phyloP scores from a whole-genome alignment of 768 basidiomycete species.

The Punctularia strigosozonata region DNA sequence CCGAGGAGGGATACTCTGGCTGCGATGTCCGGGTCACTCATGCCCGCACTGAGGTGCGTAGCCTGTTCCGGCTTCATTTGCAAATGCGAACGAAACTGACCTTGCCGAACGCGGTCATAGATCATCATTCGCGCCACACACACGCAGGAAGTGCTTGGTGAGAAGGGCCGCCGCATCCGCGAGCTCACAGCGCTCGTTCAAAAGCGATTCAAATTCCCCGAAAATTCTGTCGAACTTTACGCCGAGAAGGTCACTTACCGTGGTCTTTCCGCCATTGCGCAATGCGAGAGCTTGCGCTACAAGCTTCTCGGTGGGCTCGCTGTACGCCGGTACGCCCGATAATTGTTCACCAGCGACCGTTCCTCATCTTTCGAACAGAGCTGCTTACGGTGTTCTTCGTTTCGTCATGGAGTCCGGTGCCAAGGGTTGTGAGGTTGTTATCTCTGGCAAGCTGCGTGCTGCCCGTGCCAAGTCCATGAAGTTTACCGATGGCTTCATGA shows the following conservation, averaged over 20 bases:
- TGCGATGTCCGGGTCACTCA: conserved; percentile 99
- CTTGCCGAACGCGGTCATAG: conserved; percentile 25
- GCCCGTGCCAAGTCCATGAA: conserved; percentile 99
- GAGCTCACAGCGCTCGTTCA: conserved; percentile 97
- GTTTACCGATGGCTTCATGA: conserved; percentile 99
- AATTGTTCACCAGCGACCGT: no score
- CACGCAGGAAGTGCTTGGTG: conserved; percentile 97
- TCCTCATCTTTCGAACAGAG: conserved; percentile 30
- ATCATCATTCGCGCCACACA: conserved; percentile 99
- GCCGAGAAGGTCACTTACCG: conserved; percentile 99
- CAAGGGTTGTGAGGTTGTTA: conserved; percentile 99
- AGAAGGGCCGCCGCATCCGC: conserved; percentile 98
- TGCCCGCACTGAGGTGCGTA: conserved; percentile 84
- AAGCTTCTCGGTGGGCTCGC: conserved; percentile 99
- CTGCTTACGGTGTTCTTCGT: conserved; percentile 99
- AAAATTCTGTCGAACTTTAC: conserved; percentile 96
- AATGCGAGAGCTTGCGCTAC: conserved; percentile 97
- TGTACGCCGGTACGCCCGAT: conserved; percentile 82
- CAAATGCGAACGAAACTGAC: not conserved
- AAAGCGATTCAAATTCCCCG: conserved; percentile 99
- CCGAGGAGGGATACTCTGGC: conserved; percentile 99
- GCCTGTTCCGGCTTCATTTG: not conserved
- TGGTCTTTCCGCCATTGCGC: conserved; percentile 95
- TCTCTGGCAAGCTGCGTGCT: conserved; percentile 98
- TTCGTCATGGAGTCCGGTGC: conserved; percentile 99